Conservation (phyloP, 73 alveolate species). For the Paramecium octaurelia region DNA sequence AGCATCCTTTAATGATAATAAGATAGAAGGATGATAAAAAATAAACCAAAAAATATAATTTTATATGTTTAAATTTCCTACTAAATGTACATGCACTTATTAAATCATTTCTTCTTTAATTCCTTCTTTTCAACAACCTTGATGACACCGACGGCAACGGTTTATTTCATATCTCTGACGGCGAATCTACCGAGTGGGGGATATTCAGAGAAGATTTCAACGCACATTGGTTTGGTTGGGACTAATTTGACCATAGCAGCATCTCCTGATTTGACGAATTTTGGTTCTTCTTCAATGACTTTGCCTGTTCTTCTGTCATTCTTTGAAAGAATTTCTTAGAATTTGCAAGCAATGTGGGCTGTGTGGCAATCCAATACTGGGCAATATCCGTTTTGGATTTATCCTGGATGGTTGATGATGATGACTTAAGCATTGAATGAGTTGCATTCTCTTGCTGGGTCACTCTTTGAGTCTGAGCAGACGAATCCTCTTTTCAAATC, state of each 20-base stretch:
- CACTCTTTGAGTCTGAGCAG: constrained; percentile 74
- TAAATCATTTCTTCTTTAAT: constrained; percentile 10
- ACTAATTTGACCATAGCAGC: constrained; percentile 82
- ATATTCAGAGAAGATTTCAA: constrained; percentile 84
- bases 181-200: constrained; percentile 98
- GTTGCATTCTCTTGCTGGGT: constrained; percentile 69
- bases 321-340: constrained; percentile 76
- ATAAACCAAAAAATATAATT: too few species aligned
- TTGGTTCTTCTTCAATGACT: constrained; percentile 85
- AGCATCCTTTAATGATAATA: not conserved
- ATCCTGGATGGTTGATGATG: constrained; percentile 94
- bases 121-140: constrained; percentile 40
- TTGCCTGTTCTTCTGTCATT: constrained; percentile 92
- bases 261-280: constrained; percentile 88
- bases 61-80: not conserved
- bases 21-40: not conserved
- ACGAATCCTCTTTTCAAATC: constrained; percentile 80
- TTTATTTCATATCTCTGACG: constrained; percentile 95
- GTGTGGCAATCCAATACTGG: constrained; percentile 97
- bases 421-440: constrained; percentile 89
- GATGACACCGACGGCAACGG: constrained; percentile 97
- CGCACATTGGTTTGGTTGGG: constrained; percentile 89
- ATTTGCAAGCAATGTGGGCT: constrained; percentile 95
- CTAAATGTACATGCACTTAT: not conserved
- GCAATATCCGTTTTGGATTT: constrained; percentile 91